phyloP scores from a whole-genome alignment of 2,329 filamentous ascomycete genomes.

The Hypoxylon sp. region DNA sequence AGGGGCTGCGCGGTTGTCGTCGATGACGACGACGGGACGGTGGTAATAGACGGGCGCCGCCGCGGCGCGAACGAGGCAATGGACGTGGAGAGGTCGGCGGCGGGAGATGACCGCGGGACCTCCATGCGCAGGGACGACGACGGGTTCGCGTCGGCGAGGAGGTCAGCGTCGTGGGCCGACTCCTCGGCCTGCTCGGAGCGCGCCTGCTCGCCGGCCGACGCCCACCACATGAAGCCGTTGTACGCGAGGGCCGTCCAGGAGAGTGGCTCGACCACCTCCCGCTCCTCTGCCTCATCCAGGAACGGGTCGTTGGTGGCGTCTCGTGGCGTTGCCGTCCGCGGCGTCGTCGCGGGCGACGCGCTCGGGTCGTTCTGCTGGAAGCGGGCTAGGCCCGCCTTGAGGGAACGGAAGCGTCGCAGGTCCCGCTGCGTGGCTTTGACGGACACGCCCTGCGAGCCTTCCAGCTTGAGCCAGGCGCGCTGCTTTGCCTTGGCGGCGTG shows the following conservation, averaged over 20 bases:
- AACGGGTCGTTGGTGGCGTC: constrained; percentile 39
- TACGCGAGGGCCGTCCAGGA: constrained; percentile 83
- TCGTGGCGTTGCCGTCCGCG: constrained; percentile 28
- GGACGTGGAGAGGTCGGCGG: constrained; percentile 56
- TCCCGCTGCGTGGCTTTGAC: constrained; percentile 93
- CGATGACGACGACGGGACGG: too few relatives aligned
- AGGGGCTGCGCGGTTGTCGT: constrained; percentile 14
- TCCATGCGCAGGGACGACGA: constrained; percentile 48
- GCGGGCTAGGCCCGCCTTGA: constrained; percentile 72
- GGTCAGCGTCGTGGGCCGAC: constrained; percentile 63
- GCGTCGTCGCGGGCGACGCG: constrained; percentile 43
- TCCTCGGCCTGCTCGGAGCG: constrained; percentile 71
- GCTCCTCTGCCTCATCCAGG: constrained; percentile 47
- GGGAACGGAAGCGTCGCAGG: constrained; percentile 78
- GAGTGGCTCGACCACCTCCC: constrained; percentile 69
- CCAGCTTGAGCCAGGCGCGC: constrained; percentile 81
- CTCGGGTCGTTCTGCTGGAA: constrained; percentile 47
- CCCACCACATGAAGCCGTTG: constrained; percentile 90
- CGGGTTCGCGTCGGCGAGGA: constrained; percentile 65
- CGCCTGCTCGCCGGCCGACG: constrained; percentile 80
- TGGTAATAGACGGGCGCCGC: constrained; percentile 42
- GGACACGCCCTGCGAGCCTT: constrained; percentile 70
- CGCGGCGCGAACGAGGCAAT: constrained; percentile 58
- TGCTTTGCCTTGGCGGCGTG: constrained; percentile 68
- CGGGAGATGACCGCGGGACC: constrained; percentile 38